Evolutionary conservation across 1,284 basidiomycete genomes (phyloP).

Genomic region (Papiliotrema flavescens): DNA sequence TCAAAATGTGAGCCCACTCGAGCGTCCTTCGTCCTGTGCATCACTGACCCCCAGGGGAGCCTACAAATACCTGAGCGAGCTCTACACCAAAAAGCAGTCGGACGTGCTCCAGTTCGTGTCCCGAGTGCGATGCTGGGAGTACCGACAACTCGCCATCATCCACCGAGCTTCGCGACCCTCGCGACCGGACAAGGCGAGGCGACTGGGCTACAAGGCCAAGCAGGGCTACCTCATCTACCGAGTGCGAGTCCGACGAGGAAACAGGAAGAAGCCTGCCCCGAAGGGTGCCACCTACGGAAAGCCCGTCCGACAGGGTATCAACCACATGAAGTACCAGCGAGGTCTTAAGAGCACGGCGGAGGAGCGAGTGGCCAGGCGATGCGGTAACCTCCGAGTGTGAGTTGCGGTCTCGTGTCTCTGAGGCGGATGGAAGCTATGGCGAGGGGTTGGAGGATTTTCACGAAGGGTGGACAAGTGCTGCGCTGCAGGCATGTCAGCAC

Average conservation of each 20-base stretch:
- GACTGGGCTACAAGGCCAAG: slow-evolving; percentile 99
- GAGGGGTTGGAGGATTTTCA: neutral
- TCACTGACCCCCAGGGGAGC: slow-evolving; percentile 50
- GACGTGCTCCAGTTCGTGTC: slow-evolving; percentile 98
- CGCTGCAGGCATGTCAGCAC: neutral
- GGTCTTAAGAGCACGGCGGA: slow-evolving; percentile 90
- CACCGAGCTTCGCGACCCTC: slow-evolving; percentile 97
- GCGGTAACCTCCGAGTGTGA: slow-evolving; percentile 86
- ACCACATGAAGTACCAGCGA: slow-evolving; percentile 98
- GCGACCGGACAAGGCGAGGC: slow-evolving; percentile 97
- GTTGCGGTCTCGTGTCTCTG: slow-evolving; percentile 9
- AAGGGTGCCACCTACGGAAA: slow-evolving; percentile 99
- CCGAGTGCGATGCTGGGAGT: slow-evolving; percentile 99
- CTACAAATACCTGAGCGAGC: slow-evolving; percentile 96
- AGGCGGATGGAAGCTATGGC: neutral
- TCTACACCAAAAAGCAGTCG: slow-evolving; percentile 54
- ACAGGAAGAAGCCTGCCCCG: slow-evolving; percentile 97
- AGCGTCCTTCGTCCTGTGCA: too few relatives aligned
- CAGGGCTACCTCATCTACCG: slow-evolving; percentile 99
- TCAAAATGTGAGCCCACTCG: too few relatives aligned
- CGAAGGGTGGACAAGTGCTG: neutral
- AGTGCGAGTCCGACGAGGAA: slow-evolving; percentile 93
- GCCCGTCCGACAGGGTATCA: slow-evolving; percentile 99
- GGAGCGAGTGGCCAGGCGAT: slow-evolving; percentile 95
- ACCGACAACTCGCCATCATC: slow-evolving; percentile 95